These are phyloP conservation scores for Penicillium egyptiacum DNA, from an alignment of 495 filamentous ascomycete species.

Conservation along the genomic window DNA sequence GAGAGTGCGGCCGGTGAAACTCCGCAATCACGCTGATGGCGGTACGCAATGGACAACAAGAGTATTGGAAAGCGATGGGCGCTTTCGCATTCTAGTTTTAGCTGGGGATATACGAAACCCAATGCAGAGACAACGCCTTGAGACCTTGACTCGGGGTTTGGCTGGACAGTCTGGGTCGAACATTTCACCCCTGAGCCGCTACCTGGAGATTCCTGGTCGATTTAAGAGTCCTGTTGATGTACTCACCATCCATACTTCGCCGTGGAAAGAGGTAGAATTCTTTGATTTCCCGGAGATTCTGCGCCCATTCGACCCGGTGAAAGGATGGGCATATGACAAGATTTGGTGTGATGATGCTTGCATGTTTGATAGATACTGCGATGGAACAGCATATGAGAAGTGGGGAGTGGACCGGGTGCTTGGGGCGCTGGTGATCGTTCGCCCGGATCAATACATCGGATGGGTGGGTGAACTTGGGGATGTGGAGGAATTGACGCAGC, in stretches of 20 bases:
- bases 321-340: slow-evolving; percentile 63
- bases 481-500: slow-evolving; percentile 39
- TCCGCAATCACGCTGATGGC: slow-evolving; percentile 55
- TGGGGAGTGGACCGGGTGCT: slow-evolving; percentile 58
- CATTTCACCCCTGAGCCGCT: slow-evolving; percentile 32
- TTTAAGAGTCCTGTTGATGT: slow-evolving; percentile 53
- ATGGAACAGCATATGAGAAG: slow-evolving; percentile 59
- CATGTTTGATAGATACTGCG: slow-evolving; percentile 54
- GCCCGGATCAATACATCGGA: slow-evolving; percentile 66
- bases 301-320: slow-evolving; percentile 50
- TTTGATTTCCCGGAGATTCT: slow-evolving; percentile 58
- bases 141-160: slow-evolving; percentile 45
- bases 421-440: slow-evolving; percentile 58
- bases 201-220: slow-evolving; percentile 32
- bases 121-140: slow-evolving; percentile 45
- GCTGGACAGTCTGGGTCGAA: slow-evolving; percentile 15
- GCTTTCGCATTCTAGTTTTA: slow-evolving; percentile 62
- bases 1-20: slow-evolving; percentile 52
- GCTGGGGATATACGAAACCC: slow-evolving; percentile 54
- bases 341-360: slow-evolving; percentile 63
- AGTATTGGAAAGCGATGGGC: slow-evolving; percentile 50
- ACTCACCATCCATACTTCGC: slow-evolving; percentile 57
- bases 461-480: slow-evolving; percentile 59
- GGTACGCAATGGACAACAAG: slow-evolving; percentile 50
- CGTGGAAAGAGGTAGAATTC: slow-evolving; percentile 50